Evolutionary conservation across 2,329 filamentous ascomycete species (phyloP).

Genomic region (Calonectria pteridis): DNA sequence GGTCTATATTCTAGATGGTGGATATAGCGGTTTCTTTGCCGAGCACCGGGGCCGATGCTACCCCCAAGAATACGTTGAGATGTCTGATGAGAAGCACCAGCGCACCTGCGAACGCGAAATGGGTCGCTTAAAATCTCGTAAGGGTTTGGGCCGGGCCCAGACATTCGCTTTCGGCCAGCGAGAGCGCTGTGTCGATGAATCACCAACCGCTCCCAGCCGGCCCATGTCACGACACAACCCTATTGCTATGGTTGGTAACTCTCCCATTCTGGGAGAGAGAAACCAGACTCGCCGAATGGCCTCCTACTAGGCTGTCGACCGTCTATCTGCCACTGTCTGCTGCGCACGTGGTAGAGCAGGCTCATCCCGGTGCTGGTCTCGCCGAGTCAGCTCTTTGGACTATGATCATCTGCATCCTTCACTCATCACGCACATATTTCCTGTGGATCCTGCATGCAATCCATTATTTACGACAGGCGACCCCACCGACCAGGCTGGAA

Average conservation of each 20-base stretch:
- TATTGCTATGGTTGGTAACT: slow-evolving; percentile 59
- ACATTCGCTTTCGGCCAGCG: slow-evolving; percentile 95
- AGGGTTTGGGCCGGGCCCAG: slow-evolving; percentile 87
- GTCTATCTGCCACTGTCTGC: slow-evolving; percentile 41
- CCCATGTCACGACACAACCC: slow-evolving; percentile 55
- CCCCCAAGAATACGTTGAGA: slow-evolving; percentile 96
- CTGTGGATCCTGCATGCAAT: slow-evolving; percentile 29
- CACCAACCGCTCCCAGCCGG: slow-evolving; percentile 68
- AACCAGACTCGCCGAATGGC: slow-evolving; percentile 71
- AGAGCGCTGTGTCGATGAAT: slow-evolving; percentile 66
- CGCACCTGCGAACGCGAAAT: slow-evolving; percentile 95
- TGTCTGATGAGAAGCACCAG: slow-evolving; percentile 92
- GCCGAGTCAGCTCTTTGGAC: slow-evolving; percentile 38
- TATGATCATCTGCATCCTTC: slow-evolving; percentile 34
- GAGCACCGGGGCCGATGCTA: slow-evolving; percentile 85
- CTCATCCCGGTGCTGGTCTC: slow-evolving; percentile 44
- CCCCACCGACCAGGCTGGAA: slow-evolving; percentile 26
- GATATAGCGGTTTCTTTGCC: slow-evolving; percentile 93
- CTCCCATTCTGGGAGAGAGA: slow-evolving; percentile 62
- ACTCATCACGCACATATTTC: slow-evolving; percentile 30
- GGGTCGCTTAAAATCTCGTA: slow-evolving; percentile 90
- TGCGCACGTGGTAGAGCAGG: slow-evolving; percentile 42
- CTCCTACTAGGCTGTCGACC: slow-evolving; percentile 64
- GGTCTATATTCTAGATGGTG: slow-evolving; percentile 95
- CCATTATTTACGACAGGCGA: slow-evolving; percentile 24